phyloP scores from a whole-genome alignment of 75 land plant genomes.

The Ceratopteris richardii region DNA sequence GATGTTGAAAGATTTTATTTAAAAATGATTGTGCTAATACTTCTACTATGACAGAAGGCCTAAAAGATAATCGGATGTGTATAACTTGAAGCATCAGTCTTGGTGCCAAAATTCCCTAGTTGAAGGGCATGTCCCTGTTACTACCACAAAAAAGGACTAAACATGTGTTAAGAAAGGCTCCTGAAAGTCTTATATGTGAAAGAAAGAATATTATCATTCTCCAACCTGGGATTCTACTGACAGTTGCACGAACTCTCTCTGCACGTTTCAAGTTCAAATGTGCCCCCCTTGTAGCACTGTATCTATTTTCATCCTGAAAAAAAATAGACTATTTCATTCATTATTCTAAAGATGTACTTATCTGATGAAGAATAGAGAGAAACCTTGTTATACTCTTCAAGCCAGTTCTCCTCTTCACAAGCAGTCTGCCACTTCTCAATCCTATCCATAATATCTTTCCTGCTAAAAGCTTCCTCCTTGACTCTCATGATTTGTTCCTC shows the following conservation, averaged over 20 bases:
- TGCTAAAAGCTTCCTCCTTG: slow-evolving; percentile 47
- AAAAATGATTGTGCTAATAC: too few species aligned
- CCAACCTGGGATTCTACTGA: slow-evolving; percentile 76
- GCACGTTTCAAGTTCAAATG: slow-evolving; percentile 84
- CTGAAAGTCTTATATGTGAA: too few species aligned
- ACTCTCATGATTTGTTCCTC: slow-evolving; percentile 53
- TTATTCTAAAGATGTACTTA: neutral
- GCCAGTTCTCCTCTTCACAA: slow-evolving; percentile 82
- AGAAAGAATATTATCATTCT: too few species aligned
- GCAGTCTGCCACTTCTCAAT: slow-evolving; percentile 68
- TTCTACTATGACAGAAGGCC: too few species aligned
- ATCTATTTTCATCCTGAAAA: slow-evolving; percentile 73
- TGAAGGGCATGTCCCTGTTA: too few species aligned
- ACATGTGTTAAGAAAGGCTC: too few species aligned
- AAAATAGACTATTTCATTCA: neutral
- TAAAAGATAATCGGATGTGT: too few species aligned
- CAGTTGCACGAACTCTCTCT: slow-evolving; percentile 66
- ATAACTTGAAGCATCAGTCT: too few species aligned
- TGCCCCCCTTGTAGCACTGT: slow-evolving; percentile 78
- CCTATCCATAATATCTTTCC: slow-evolving; percentile 73
- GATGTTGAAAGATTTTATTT: too few species aligned
- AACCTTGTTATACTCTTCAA: slow-evolving; percentile 60
- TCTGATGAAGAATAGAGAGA: too few species aligned
- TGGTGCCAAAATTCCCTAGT: too few species aligned
- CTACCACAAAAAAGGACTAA: too few species aligned